Percentiles rank a stretch among this genome's conserved stretches.
These are phyloP conservation scores for Mortierella sp. DNA, from an alignment of 371 early-diverging fungal genomes.

Conservation along the genomic window DNA sequence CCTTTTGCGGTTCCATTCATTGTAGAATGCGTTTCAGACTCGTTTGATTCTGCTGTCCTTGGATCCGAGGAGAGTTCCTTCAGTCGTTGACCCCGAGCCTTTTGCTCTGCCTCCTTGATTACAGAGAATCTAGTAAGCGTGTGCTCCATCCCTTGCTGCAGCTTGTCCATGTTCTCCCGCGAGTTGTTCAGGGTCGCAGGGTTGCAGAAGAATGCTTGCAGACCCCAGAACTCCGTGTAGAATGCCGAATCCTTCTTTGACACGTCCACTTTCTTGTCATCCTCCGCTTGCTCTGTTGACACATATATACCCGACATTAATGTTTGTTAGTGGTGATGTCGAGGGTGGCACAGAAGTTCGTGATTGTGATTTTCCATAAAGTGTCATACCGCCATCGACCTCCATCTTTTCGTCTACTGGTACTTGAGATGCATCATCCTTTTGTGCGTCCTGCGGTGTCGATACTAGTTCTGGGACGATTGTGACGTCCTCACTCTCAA, in stretches of 20 bases:
- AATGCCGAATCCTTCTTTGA: constrained; percentile 16
- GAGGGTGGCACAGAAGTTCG: too few species aligned
- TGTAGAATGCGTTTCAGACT: neutral
- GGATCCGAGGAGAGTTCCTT: constrained; percentile 18
- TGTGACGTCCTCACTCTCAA: constrained; percentile 61
- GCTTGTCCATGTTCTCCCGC: constrained; percentile 14
- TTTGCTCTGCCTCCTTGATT: constrained; percentile 54
- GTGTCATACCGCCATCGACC: constrained; percentile 20
- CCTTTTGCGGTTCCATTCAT: neutral
- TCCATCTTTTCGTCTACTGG: constrained; percentile 53
- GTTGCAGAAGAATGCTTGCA: constrained; percentile 44
- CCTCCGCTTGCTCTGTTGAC: constrained; percentile 27
- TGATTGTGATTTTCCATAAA: neutral
- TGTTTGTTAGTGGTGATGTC: too few species aligned
- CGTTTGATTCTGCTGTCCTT: constrained; percentile 5
- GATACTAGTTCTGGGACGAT: constrained; percentile 29
- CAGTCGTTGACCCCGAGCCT: constrained; percentile 49
- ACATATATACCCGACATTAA: too few species aligned
- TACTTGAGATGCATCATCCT: constrained; percentile 57
- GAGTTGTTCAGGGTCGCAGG: constrained; percentile 24
- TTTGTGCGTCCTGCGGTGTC: constrained; percentile 25
- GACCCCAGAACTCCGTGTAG: constrained; percentile 47
- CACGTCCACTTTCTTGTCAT: constrained; percentile 32
- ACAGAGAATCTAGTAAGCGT: constrained; percentile 25
- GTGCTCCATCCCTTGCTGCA: constrained; percentile 21